These are phyloP conservation scores for Penicillium robsamsonii DNA, from an alignment of 495 filamentous ascomycete genomes.

Conservation along the genomic window DNA sequence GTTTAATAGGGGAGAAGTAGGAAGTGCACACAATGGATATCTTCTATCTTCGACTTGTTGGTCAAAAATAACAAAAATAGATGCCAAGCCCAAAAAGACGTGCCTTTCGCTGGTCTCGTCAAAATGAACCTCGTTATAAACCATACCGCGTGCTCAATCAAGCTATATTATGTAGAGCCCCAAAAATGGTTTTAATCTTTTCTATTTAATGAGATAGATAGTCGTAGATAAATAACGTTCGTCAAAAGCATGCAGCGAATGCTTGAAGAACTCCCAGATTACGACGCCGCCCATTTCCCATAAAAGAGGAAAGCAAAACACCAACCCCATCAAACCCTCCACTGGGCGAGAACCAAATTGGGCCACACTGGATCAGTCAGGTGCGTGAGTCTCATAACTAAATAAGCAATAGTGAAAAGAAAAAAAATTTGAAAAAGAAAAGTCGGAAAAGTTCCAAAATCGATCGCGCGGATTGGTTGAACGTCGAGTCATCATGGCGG, in stretches of 20 bases:
- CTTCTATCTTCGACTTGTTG: no score
- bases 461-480: constrained; percentile 8
- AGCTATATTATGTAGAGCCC: background rate
- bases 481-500: constrained; percentile 10
- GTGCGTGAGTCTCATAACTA: constrained; percentile 20
- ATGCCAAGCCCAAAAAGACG: no score
- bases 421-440: constrained; percentile 7
- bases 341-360: constrained; percentile 14
- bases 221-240: constrained; percentile 10
- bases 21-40: no score
- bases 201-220: background rate
- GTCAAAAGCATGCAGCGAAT: background rate
- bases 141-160: background rate
- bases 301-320: constrained; percentile 2
- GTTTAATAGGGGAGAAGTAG: background rate
- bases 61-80: no score
- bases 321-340: constrained; percentile 18
- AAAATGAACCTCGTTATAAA: background rate
- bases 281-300: constrained; percentile 7
- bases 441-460: constrained; percentile 1
- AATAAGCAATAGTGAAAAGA: constrained; percentile 19
- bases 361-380: constrained; percentile 24
- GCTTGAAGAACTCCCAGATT: constrained; percentile 2
- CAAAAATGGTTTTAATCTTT: background rate
- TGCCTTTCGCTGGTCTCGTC: no score